Base-by-base conservation (phyloP, 768 basidiomycete genomes). In the Boletellus sp. region DNA sequence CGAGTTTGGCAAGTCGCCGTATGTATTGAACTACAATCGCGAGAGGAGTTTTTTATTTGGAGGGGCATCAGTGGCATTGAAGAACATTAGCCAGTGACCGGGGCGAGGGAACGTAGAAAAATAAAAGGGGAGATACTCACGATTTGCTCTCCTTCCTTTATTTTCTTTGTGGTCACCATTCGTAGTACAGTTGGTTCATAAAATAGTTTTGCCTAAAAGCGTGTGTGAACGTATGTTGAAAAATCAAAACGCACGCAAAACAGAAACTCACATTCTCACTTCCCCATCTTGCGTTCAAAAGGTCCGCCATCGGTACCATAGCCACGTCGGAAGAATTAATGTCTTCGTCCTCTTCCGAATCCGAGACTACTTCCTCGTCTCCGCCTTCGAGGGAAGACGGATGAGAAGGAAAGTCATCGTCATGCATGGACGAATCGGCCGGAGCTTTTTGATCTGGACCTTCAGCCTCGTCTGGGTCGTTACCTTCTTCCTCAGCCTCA, bases 281-380 rank as follows among this genome's bases (percentile, higher is more conserved):
- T 8, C 81, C 85, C 65, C 82, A 90, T 46, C 84, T 79, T 11
- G 95, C 96, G 61, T 99, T 99, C 42, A 99, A 72, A 73, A 98
- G 83, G 68, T 99, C 96, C 3, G 96, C 96, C 73, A 98, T 83
- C 0, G 95, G 94, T 4, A 97, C 88, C 93, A 98, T 94, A 3
- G 88, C 83, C 10, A 90, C 81, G 53, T 87, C 81, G 10, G 77
- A 75, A 6, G 79, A 70, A 50, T 82, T 78, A 2, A 78, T 79
- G 16, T 81, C 78, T 4, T 78, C 78, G 12, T 70, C 57, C 63
- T 68, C 59, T 6, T 70, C 69, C 3, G 67, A 67, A 19, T 76
- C 78, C 3, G 75, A 73, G 17, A 70, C 72, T 19, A 66, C 67
- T n/a, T 69, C 73, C 15, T 58, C 39, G 50, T 58, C 20, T 43